These are phyloP conservation scores for Triangularia setosa DNA, from an alignment of 2,329 filamentous ascomycete species.

Conservation along the genomic window DNA sequence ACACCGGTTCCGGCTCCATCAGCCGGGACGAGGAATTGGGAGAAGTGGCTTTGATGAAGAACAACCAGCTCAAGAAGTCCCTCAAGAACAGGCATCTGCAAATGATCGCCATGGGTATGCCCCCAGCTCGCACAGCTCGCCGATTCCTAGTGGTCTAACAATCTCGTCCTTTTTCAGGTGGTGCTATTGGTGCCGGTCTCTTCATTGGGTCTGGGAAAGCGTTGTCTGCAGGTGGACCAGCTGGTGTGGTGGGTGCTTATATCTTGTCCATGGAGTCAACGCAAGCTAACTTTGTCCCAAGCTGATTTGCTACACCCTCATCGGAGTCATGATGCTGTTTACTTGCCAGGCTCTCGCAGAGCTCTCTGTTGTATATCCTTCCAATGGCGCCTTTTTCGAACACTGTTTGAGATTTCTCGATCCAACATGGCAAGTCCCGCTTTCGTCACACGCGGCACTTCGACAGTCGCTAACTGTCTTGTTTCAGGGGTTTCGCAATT, in stretches of 20 bases:
- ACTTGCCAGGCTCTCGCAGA: slow-evolving; percentile 59
- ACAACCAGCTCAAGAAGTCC: slow-evolving; percentile 21
- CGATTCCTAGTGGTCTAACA: not conserved
- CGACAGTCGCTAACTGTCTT: not conserved
- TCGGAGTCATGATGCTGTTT: slow-evolving; percentile 56
- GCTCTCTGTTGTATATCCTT: slow-evolving; percentile 55
- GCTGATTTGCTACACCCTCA: slow-evolving; percentile 49
- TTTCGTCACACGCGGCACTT: not conserved
- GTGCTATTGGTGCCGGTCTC: slow-evolving; percentile 53
- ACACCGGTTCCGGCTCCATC: slow-evolving; percentile 16
- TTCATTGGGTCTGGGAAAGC: slow-evolving; percentile 66
- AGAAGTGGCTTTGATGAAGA: slow-evolving; percentile 11
- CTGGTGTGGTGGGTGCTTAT: slow-evolving; percentile 28
- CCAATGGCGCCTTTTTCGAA: slow-evolving; percentile 61
- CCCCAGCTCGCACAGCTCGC: not conserved
- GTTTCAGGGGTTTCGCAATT: slow-evolving; percentile 45
- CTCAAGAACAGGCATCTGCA: slow-evolving; percentile 41
- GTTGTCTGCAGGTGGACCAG: slow-evolving; percentile 58
- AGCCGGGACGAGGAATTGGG: slow-evolving; percentile 35
- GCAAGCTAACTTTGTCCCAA: slow-evolving; percentile 8
- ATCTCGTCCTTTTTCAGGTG: slow-evolving; percentile 29
- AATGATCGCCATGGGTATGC: slow-evolving; percentile 44
- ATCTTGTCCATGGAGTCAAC: not conserved
- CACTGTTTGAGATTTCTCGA: slow-evolving; percentile 60
- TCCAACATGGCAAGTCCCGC: slow-evolving; percentile 46